Evolutionary conservation across 176 grass and related monocot species (phyloP).

Genomic region (Hordeum vulgare): MorexV3_pseudomolecules_assembly NC_058519.1:176647041-176647540

Average conservation of each 20-base stretch:
- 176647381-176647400: conserved; percentile 28
- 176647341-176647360: conserved; percentile 34
- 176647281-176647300: conserved; percentile 25
- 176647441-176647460: conserved; percentile 8
- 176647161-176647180: conserved; percentile 27
- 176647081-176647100: conserved; percentile 15
- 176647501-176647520: conserved; percentile 40
- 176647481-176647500: conserved; percentile 37
- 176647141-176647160: conserved; percentile 1
- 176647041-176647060: conserved; percentile 46
- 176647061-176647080: conserved; percentile 29
- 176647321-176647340: conserved; percentile 40
- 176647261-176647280: conserved; percentile 21
- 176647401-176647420: conserved; percentile 10
- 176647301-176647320: conserved; percentile 49
- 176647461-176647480: conserved; percentile 43
- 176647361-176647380: conserved; percentile 13
- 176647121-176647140: conserved; percentile 11
- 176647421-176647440: conserved; percentile 20
- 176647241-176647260: conserved; percentile 26
- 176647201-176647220: conserved; percentile 29
- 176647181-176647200: conserved; percentile 14
- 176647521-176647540: conserved; percentile 51
- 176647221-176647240: conserved; percentile 13
- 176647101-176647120: neutral